Evolutionary conservation across 1,284 basidiomycete species (phyloP), one percentile per base, ranked within the genome.

Genomic region (Malassezia caprae): DNA sequence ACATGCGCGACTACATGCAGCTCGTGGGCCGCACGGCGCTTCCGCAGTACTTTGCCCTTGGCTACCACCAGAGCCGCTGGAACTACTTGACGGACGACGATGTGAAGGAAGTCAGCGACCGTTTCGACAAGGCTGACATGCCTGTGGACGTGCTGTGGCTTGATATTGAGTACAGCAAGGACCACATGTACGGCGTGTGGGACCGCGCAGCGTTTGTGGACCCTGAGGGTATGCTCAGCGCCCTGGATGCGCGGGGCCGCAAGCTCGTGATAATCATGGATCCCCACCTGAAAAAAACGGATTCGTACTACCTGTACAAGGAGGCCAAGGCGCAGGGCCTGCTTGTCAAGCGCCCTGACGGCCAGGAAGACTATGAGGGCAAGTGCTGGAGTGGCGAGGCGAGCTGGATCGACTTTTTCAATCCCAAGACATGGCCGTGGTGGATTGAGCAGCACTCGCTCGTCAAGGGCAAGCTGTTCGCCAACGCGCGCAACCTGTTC

Each of bases 231-330:
- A 96, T 99, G 94, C 82, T 86, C 56, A 83, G 87, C 48, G 86
- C 88, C 48, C 86, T 98, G 3, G 88, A 87, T 51, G 85, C 82
- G 35, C 79, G 83, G 56, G 88, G 84, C 27, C 82, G 93, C 59
- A 94, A 94, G 88, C 93, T 96, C 83, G 91, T 96, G 35, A 85
- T 91, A 44, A 98, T 99, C 67, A 79, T 98, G 46, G 94, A 99
- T 72, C 94, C 94, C 32, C 94, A 98, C 76, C 77, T 96, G 69
- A 98, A 96, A 77, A 86, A 87, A 35, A 80, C 82, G 0, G 77
- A 82, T 12, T 77, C 82, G 55, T 93, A 91, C 73, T 87, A 88
- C 4, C 85, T 87, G 15, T 98, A 90, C 79, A 80, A 86, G 57
- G 82, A 88, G 69, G 88, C 90, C 1, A 82, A 83, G 21, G 87